Evolutionary conservation across 2,329 filamentous ascomycete species (phyloP).

Genomic region (Bipolaris zeicola): DNA sequence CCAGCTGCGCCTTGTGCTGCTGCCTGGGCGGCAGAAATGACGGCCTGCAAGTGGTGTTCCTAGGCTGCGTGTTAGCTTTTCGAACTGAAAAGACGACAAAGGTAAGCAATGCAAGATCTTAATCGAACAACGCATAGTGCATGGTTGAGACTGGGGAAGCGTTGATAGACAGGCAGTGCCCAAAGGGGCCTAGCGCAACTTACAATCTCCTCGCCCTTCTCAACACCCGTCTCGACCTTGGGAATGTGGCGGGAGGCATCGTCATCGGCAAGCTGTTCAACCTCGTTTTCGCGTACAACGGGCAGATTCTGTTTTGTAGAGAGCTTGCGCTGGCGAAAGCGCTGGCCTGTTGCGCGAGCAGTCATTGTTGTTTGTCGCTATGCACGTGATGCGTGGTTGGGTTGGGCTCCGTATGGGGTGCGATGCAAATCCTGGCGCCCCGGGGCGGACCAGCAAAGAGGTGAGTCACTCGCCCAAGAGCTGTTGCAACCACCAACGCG

Average conservation of each 20-base stretch:
- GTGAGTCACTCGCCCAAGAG: conserved; percentile 24
- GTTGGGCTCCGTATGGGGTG: conserved; percentile 13
- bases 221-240: conserved; percentile 93
- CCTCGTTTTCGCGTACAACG: conserved; percentile 86
- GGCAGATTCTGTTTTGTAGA: conserved; percentile 86
- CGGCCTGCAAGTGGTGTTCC: conserved; percentile 95
- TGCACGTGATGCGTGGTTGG: conserved; percentile 35
- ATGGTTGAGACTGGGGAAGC: conserved; percentile 1
- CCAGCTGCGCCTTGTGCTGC: conserved; percentile 56
- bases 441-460: conserved; percentile 19
- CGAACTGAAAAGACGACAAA: neutral
- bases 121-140: neutral
- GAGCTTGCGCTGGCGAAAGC: conserved; percentile 87
- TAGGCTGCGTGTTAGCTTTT: conserved; percentile 50
- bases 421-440: conserved; percentile 30
- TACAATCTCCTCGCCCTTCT: conserved; percentile 96
- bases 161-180: conserved; percentile 24
- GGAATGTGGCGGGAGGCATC: conserved; percentile 78
- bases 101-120: conserved; percentile 17
- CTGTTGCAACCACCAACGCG: conserved; percentile 34
- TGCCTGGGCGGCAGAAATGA: conserved; percentile 69
- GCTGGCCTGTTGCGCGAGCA: conserved; percentile 53
- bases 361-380: conserved; percentile 41
- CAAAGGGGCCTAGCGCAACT: conserved; percentile 57
- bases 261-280: conserved; percentile 86